phyloP scores from a whole-genome alignment of 2,329 filamentous ascomycete genomes.

The Sporothrix mexicana region DNA sequence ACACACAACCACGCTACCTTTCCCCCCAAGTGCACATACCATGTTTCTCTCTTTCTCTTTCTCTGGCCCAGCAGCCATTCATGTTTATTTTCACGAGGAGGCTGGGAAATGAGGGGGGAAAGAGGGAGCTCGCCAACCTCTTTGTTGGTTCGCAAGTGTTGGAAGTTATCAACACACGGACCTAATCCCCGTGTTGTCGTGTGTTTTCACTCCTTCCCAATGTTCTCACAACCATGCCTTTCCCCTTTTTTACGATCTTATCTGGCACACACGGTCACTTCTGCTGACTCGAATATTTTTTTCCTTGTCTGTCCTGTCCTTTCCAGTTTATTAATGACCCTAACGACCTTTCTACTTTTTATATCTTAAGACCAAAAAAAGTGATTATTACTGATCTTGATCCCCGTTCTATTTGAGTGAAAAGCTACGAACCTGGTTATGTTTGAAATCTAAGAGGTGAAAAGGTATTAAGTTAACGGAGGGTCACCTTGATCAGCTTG shows the following conservation, averaged over 20 bases:
- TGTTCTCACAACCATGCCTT: slow-evolving; percentile 2
- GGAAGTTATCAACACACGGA: too few relatives aligned
- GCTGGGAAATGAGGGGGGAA: background rate
- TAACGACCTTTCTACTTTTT: slow-evolving; percentile 31
- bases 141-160: background rate
- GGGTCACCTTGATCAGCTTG: too few relatives aligned
- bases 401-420: background rate
- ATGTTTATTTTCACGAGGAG: background rate
- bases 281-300: slow-evolving; percentile 19
- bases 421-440: background rate
- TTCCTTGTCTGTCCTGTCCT: background rate
- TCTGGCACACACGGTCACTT: slow-evolving; percentile 24
- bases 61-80: background rate
- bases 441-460: background rate
- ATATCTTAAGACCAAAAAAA: slow-evolving; percentile 28
- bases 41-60: background rate
- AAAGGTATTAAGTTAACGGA: background rate
- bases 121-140: background rate
- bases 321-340: slow-evolving; percentile 31
- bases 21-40: background rate
- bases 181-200: background rate
- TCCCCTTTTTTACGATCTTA: slow-evolving; percentile 4
- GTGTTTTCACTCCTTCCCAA: background rate
- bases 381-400: slow-evolving; percentile 12
- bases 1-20: background rate